Percentiles rank a stretch among this genome's conserved stretches.
phyloP scores from a whole-genome alignment of 2,329 filamentous ascomycete species.

The Teratosphaeria zuluensis region DNA sequence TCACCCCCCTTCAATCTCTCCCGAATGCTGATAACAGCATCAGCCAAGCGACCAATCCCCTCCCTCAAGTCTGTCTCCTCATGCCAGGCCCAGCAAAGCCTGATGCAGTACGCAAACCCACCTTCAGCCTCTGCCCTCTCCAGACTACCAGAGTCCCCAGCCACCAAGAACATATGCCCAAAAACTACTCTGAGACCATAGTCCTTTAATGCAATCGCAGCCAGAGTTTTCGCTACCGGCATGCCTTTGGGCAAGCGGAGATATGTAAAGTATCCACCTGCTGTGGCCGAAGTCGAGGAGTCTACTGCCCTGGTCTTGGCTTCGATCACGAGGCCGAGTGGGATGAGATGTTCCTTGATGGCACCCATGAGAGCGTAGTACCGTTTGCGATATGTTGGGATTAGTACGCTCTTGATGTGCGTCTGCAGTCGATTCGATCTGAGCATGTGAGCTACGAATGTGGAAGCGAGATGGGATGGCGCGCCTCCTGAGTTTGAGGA shows the following conservation, averaged over 20 bases:
- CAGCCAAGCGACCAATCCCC: neutral
- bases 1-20: neutral
- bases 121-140: neutral
- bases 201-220: neutral
- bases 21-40: neutral
- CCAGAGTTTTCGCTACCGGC: neutral
- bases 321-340: neutral
- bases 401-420: neutral
- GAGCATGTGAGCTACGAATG: neutral
- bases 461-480: neutral
- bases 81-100: neutral
- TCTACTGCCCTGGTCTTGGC: neutral
- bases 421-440: neutral
- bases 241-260: neutral
- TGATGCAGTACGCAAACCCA: neutral
- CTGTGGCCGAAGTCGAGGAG: neutral
- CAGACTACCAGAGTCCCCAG: neutral
- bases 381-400: neutral
- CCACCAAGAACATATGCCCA: neutral
- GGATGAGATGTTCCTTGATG: neutral
- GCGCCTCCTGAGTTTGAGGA: neutral
- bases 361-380: neutral
- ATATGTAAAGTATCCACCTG: neutral
- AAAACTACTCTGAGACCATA: neutral
- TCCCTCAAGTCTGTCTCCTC: neutral